Evolutionary conservation across 768 basidiomycete genomes (phyloP), one percentile per base, ranked within the genome.

Genomic region (Pisolithus marmoratus): DNA sequence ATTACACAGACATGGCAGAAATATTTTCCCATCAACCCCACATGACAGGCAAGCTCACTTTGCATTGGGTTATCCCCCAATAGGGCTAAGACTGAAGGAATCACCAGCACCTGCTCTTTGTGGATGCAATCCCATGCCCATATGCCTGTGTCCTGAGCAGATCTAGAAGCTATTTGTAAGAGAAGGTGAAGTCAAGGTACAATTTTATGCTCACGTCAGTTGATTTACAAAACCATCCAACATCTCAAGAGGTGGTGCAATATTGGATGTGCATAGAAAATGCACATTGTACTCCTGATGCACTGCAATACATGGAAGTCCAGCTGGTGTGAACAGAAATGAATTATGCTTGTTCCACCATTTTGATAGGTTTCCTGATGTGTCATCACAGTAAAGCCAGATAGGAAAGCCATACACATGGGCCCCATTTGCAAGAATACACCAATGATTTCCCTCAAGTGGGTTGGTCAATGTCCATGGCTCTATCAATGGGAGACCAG

Each of bases 341-440:
- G 58, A 60, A 48, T 63, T 60, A 45, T 63, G 63, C 31, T 65
- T 60, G 42, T 65, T 66, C 65, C 65, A 68, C n/a, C 59, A 56
- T 42, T 66, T 65, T 0, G 58, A 65, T 0, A 58, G 36, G 36
- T 68, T 66, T 0, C 63, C 65, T 1, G 61, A 68, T 5, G 62
- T 65, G 36, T 68, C 63, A 36, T 66, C 60, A 20, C 59, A 58
- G 41, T 63, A 66, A 1, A 56, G 23, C 61, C 60, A 60, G 2
- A 66, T 12, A 5, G 58, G 55, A 5, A 59, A 49, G 7, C 48
- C 23, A n/a, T 38, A 14, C 12, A 64, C 59, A 8, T 46, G 27
- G 31, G 48, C 38, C 8, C 63, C 60, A 2, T 45, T 12, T 7
- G 57, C 52, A 8, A 14, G 17, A 4, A 37, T 36, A 23, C 51